A percentile compares a stretch with the other conserved stretches of the same genome.
phyloP scores from a whole-genome alignment of 2,329 filamentous ascomycete genomes.

The Colletotrichum simmondsii region DNA sequence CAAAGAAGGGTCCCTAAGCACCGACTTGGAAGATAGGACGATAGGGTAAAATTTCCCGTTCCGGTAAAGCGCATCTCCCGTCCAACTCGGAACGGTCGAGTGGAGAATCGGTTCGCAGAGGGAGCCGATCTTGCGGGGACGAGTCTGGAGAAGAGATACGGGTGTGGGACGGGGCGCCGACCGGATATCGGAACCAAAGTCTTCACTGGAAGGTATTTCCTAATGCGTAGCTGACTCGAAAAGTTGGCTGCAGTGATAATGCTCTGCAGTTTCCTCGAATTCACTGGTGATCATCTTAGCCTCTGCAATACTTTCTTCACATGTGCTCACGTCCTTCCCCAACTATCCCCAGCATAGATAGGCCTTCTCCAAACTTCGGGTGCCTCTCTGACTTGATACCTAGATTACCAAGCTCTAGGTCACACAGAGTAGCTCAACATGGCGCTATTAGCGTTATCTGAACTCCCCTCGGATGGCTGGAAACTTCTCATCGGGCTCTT shows the following conservation, averaged over 20 bases:
- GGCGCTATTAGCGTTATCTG: background rate
- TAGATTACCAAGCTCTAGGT: background rate
- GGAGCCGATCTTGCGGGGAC: conserved; percentile 22
- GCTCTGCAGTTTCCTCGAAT: background rate
- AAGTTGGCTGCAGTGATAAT: conserved; percentile 5
- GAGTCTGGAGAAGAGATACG: conserved; percentile 16
- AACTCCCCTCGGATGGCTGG: conserved; percentile 6
- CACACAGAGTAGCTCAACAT: background rate
- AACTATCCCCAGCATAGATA: background rate
- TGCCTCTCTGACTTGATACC: background rate
- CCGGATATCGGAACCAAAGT: background rate
- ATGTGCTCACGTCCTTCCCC: background rate
- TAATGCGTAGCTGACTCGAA: background rate
- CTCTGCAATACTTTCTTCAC: background rate
- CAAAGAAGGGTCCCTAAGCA: background rate
- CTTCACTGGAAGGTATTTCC: background rate
- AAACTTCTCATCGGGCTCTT: conserved; percentile 19
- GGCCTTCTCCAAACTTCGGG: background rate
- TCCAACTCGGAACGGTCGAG: conserved; percentile 17
- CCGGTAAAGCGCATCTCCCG: conserved; percentile 20
- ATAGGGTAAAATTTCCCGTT: conserved; percentile 31
- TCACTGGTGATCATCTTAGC: background rate
- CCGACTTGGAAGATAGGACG: background rate
- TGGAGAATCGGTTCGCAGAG: conserved; percentile 15
- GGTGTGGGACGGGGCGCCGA: background rate